These are phyloP conservation scores for Cicer arietinum DNA, from an alignment of 306 rosid species.

Conservation along the genomic window DNA sequence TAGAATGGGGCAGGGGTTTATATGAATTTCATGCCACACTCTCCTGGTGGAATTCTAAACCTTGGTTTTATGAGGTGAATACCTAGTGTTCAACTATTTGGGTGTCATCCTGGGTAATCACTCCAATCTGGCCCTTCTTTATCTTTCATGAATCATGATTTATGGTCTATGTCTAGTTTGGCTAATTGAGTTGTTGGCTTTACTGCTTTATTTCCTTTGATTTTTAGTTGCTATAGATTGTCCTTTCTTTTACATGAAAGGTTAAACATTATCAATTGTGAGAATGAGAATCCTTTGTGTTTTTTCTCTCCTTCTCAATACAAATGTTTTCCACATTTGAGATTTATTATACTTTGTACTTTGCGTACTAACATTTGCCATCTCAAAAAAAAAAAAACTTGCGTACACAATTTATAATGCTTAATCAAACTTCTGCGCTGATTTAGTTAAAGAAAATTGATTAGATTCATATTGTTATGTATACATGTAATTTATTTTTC, in stretches of 20 bases:
- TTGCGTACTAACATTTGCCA: background rate
- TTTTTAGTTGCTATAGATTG: constrained; percentile 20
- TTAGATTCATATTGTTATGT: constrained; percentile 8
- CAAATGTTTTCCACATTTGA: background rate
- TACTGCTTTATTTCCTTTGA: constrained; percentile 3
- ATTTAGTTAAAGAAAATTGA: constrained; percentile 19
- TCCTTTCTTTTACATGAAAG: constrained; percentile 30
- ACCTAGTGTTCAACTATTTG: constrained; percentile 5
- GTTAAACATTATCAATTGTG: constrained; percentile 3
- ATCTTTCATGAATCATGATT: constrained; percentile 17
- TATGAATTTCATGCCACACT: constrained; percentile 3
- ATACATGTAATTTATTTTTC: constrained; percentile 13
- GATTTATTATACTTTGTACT: constrained; percentile 22
- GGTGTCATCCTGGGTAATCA: constrained; percentile 1
- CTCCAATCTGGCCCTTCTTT: constrained; percentile 26
- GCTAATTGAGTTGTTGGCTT: constrained; percentile 29
- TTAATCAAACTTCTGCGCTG: constrained; percentile 22
- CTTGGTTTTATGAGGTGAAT: constrained; percentile 24
- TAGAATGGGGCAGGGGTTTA: constrained; percentile 17
- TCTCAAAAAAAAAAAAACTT: background rate
- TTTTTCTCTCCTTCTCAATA: background rate
- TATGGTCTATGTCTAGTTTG: constrained; percentile 6
- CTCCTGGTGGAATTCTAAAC: constrained; percentile 33
- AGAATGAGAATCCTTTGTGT: constrained; percentile 27
- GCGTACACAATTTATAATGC: constrained; percentile 28